Percentiles rank a stretch among this genome's conserved stretches.
These are phyloP conservation scores for Triticum timopheevii DNA, from an alignment of 176 grass and related monocot genomes.

Conservation along the genomic window DNA sequence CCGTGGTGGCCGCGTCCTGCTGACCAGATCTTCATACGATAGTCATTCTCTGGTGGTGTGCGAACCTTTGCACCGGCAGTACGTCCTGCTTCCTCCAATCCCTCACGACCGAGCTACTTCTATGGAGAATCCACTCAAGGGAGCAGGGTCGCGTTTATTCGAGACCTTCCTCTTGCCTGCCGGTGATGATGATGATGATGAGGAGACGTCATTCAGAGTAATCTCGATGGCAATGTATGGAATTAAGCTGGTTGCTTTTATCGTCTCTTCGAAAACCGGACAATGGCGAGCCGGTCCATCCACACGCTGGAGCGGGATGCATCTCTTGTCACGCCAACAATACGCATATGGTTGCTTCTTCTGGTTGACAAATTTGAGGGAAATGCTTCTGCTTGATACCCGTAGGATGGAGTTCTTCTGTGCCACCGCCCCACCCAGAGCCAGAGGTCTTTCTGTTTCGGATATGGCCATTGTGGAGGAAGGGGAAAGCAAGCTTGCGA, in stretches of 20 bases:
- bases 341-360: background rate
- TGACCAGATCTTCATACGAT: background rate
- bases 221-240: background rate
- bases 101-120: background rate
- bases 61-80: background rate
- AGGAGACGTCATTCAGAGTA: background rate
- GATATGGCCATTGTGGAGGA: background rate
- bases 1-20: background rate
- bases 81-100: background rate
- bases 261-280: too few species aligned
- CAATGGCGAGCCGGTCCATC: too few species aligned
- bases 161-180: background rate
- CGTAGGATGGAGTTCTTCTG: background rate
- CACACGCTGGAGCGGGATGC: too few species aligned
- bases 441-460: background rate
- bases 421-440: background rate
- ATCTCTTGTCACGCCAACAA: background rate
- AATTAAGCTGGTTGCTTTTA: too few species aligned
- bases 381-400: background rate
- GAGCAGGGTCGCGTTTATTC: background rate
- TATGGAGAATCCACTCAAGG: background rate
- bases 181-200: background rate
- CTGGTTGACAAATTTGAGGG: background rate
- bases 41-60: background rate
- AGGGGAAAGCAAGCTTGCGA: background rate